phyloP scores from a whole-genome alignment of 2,329 filamentous ascomycete genomes.

The Epichloe amarillans region DNA sequence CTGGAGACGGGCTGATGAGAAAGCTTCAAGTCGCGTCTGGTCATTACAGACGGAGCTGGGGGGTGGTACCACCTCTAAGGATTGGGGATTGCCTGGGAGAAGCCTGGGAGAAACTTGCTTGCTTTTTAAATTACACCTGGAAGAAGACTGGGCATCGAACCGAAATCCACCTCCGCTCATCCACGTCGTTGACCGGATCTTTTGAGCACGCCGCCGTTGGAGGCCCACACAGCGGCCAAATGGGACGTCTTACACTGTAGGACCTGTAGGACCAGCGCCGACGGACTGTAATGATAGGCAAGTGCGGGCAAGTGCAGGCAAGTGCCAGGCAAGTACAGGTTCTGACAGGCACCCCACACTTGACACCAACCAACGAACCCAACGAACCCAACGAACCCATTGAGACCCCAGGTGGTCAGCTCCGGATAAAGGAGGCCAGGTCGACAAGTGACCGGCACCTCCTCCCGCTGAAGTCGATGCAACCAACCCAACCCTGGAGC shows the following conservation, averaged over 20 bases:
- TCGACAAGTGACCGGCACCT: background rate
- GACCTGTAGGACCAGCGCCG: no score
- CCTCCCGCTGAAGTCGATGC: background rate
- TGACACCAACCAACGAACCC: background rate
- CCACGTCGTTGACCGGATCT: background rate
- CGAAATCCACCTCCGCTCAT: background rate
- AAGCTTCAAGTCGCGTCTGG: background rate
- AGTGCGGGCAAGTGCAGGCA: no score
- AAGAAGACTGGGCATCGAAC: background rate
- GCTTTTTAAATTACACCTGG: background rate
- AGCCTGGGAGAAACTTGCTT: background rate
- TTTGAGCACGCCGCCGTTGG: background rate
- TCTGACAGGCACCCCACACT: background rate
- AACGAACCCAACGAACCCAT: background rate
- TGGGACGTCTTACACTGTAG: background rate
- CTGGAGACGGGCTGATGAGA: background rate
- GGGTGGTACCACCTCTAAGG: background rate
- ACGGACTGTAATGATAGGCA: no score
- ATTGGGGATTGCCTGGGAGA: background rate
- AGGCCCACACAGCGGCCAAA: background rate
- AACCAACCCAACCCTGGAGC: background rate
- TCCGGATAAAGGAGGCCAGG: background rate
- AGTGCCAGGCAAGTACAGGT: no score
- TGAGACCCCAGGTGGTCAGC: conserved; percentile 1
- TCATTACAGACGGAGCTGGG: background rate